Evolutionary conservation across 2,329 filamentous ascomycete genomes (phyloP), one percentile per base, ranked within the genome.

Genomic region (Helotiales sp.): DNA sequence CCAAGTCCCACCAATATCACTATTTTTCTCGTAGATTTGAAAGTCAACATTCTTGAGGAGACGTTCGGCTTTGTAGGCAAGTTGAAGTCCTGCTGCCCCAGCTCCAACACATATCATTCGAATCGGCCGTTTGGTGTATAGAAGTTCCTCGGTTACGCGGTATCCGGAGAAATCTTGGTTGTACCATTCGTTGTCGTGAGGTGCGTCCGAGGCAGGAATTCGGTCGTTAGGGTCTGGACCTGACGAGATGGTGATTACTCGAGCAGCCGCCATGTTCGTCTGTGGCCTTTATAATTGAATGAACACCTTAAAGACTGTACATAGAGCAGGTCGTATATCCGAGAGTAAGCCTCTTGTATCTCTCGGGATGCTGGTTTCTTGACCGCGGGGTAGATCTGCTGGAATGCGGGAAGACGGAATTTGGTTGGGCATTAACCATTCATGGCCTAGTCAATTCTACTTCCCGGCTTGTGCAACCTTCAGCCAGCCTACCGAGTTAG

Each of bases 41-140:
- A 62, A 34, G 9, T 62, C 51, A 10, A 63, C 54, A 48, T 67
- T 42, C 34, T 65, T 27, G 4, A 65, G 36, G 9, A 78, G 34
- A 73, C 73, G 31, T 70, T 72, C 57, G 74, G 74, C 15, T 66
- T 80, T 80, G 52, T 80, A 79, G 19, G 77, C 78, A 60, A 79
- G 69, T 30, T 74, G 64, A 0, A 81, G 69, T 1, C 79, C 79
- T 1, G 77, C 76, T 0, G 76, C 75, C 2, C 79, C 79, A 5
- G 78, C 78, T 6, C 79, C 79, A 24, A 80, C 68, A 61, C 75
- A 77, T 12, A 81, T 71, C 17, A 65, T 7, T 51, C 59, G 53
- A 12, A 63, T 52, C 7, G 25, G 59, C 10, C 57, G 54, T 52
- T 55, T 59, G 24, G 34, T 36, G 19, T 51, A 51, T 12, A 63